phyloP scores from a whole-genome alignment of 2,329 filamentous ascomycete genomes.

The Aspergillus tubingensis region DNA sequence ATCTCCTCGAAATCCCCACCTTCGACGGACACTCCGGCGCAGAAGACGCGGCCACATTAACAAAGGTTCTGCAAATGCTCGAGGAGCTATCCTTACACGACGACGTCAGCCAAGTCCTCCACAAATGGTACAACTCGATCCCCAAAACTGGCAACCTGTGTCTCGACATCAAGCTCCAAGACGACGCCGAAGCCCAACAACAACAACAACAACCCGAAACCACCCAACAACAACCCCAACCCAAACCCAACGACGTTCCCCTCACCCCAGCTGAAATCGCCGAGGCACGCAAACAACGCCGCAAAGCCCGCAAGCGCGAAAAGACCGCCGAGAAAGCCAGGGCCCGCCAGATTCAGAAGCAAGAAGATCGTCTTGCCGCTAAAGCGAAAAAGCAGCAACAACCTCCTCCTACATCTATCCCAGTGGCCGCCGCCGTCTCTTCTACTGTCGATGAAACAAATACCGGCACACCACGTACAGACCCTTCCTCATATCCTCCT shows the following conservation, averaged over 20 bases:
- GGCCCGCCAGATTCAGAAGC: neutral
- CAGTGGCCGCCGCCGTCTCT: no score
- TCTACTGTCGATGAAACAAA: no score
- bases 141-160: slow-evolving; percentile 13
- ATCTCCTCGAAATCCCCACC: slow-evolving; percentile 78
- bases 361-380: neutral
- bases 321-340: slow-evolving; percentile 16
- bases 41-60: slow-evolving; percentile 48
- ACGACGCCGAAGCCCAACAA: neutral
- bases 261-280: slow-evolving; percentile 9
- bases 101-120: slow-evolving; percentile 50
- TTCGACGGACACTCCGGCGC: slow-evolving; percentile 56
- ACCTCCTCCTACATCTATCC: neutral
- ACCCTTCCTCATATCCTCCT: neutral
- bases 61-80: slow-evolving; percentile 55
- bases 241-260: neutral
- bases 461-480: neutral
- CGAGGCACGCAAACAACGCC: slow-evolving; percentile 21
- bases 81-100: slow-evolving; percentile 52
- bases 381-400: neutral
- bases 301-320: slow-evolving; percentile 26
- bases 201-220: neutral
- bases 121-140: slow-evolving; percentile 32
- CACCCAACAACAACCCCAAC: neutral
- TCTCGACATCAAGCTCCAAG: slow-evolving; percentile 23